Conservation (phyloP, 805 yeast species). For the Saccharomycopsis sp. region DNA sequence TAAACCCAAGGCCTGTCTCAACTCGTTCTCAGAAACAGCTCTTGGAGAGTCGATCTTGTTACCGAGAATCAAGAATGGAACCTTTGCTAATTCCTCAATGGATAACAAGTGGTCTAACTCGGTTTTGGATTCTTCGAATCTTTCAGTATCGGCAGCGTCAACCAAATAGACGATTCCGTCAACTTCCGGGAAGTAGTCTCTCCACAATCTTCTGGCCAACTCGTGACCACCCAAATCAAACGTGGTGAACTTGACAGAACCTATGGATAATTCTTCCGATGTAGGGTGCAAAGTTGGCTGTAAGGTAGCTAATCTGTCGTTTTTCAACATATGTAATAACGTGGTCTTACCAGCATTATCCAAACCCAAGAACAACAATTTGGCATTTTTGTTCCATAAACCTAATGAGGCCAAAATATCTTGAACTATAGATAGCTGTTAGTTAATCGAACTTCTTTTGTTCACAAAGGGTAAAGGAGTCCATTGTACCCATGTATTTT, state of each 20-base stretch:
- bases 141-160: constrained; percentile 94
- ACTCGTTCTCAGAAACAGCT: constrained; percentile 92
- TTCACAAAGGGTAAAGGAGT: not conserved
- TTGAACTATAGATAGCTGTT: constrained; percentile 39
- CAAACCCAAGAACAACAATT: constrained; percentile 88
- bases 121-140: constrained; percentile 90
- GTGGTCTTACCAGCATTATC: constrained; percentile 99
- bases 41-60: constrained; percentile 92
- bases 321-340: constrained; percentile 75
- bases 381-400: constrained; percentile 91
- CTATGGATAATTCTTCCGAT: constrained; percentile 95
- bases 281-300: constrained; percentile 99
- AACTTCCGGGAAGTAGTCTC: constrained; percentile 98
- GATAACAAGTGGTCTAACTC: constrained; percentile 90
- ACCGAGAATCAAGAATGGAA: constrained; percentile 91
- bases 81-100: constrained; percentile 83
- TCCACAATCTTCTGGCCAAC: constrained; percentile 99
- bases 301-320: constrained; percentile 94
- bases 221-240: constrained; percentile 98
- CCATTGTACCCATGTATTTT: not conserved
- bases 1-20: constrained; percentile 83
- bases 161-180: constrained; percentile 94
- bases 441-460: constrained; percentile 4
- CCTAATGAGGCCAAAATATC: constrained; percentile 76
- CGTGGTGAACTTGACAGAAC: constrained; percentile 93